Evolutionary conservation across 768 basidiomycete species (phyloP), one percentile per base, ranked within the genome.

Genomic region (Scleroderma bovista): DNA sequence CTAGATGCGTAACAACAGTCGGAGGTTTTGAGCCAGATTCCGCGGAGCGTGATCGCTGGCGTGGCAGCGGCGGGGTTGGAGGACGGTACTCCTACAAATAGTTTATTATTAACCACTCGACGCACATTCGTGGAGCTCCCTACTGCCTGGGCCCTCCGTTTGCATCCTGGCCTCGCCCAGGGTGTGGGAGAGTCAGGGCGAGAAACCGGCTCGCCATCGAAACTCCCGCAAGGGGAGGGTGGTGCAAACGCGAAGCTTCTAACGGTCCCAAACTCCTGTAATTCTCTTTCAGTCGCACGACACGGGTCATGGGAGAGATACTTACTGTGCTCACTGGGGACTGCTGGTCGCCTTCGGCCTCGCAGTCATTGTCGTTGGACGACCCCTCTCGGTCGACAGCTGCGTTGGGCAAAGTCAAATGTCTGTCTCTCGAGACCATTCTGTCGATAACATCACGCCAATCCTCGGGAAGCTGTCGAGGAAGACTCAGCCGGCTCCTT

Each of bases 61-160:
- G 64, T 31, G 70, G 72, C 22, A 79, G 63, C 23, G 80, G 80
- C 3, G 80, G 80, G 1, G 80, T 81, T 5, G 80, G 80, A 39
- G 80, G 78, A n/a, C 80, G 74, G 60, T 78, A 81, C 31, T 70
- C 63, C 80, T 80, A 48, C 4, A 44, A 15, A 58, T 36, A 29
- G 37, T 41, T 49, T 47, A 53, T 48, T 46, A 53, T 48, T 45
- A 17, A 26, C 23, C 42, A 15, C 17, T 26, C n/a, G 44, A 46
- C 44, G 40, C 32, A 46, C 41, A 32, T 17, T 15, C n/a, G 15
- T 37, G 38, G 17, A 44, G 23, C 41, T 44, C 51, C 66, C 52
- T 51, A 68, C 68, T 7, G 47, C 52, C 46, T 61, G 66, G 39
- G 53, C 50, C 45, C 55, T 66, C 55, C 60, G 60, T 48, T 58